Percentiles rank a stretch among this genome's conserved stretches.
phyloP scores from a whole-genome alignment of 768 basidiomycete species.

The Leccinum variicolor region DNA sequence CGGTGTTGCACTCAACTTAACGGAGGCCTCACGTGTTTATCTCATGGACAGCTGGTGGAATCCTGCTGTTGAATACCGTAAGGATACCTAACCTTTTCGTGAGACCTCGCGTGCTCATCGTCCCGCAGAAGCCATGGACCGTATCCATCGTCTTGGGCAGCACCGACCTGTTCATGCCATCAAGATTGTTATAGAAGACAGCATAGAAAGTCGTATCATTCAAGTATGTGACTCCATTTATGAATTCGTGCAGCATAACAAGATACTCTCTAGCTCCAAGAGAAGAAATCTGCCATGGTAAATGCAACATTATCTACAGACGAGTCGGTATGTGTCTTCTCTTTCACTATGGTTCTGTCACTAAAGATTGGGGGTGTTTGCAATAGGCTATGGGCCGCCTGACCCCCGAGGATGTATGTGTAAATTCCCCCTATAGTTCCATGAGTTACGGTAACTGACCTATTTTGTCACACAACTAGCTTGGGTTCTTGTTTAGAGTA shows the following conservation, averaged over 20 bases:
- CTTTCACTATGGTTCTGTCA: slow-evolving; percentile 4
- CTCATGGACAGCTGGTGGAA: slow-evolving; percentile 99
- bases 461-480: slow-evolving; percentile 22
- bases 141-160: slow-evolving; percentile 95
- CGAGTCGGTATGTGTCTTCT: slow-evolving; percentile 54
- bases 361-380: slow-evolving; percentile 2
- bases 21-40: slow-evolving; percentile 90
- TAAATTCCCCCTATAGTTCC: neutral
- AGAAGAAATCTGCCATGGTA: slow-evolving; percentile 96
- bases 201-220: slow-evolving; percentile 93
- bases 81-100: slow-evolving; percentile 28
- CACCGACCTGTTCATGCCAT: slow-evolving; percentile 89
- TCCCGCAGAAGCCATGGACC: slow-evolving; percentile 87
- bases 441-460: slow-evolving; percentile 3
- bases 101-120: neutral
- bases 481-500: slow-evolving; percentile 47
- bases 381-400: slow-evolving; percentile 85
- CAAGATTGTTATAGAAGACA: slow-evolving; percentile 93
- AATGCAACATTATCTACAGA: slow-evolving; percentile 82
- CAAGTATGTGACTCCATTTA: slow-evolving; percentile 46
- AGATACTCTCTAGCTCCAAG: slow-evolving; percentile 62
- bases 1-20: slow-evolving; percentile 87
- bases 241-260: neutral
- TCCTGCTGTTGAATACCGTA: slow-evolving; percentile 88
- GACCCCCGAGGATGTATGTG: slow-evolving; percentile 75